A percentile compares a stretch with the other conserved stretches of the same genome.
These are phyloP conservation scores for Obelidium mucronatum DNA, from an alignment of 192 early-diverging fungal species.

Conservation along the genomic window DNA sequence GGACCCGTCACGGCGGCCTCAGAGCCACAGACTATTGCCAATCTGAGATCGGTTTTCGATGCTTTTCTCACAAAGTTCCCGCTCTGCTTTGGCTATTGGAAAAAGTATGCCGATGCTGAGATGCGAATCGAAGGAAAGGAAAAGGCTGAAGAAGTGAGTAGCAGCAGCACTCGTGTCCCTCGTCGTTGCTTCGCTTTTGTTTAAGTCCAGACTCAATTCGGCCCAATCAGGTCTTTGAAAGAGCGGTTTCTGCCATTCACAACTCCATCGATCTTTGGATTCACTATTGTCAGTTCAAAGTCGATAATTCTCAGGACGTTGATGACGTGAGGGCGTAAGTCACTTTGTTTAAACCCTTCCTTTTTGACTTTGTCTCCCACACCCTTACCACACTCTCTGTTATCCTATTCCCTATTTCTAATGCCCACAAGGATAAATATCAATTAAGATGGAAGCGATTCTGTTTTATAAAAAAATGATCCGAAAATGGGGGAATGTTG, in stretches of 20 bases:
- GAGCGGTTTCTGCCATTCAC: conserved; percentile 70
- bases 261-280: conserved; percentile 79
- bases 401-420: no score
- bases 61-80: conserved; percentile 74
- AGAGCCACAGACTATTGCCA: conserved; percentile 52
- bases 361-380: conserved; percentile 38
- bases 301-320: conserved; percentile 62
- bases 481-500: no score
- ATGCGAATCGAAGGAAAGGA: conserved; percentile 57
- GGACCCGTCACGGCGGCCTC: conserved; percentile 61
- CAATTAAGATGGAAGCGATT: no score
- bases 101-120: conserved; percentile 76
- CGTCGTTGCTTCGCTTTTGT: neutral
- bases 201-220: neutral
- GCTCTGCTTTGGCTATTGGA: conserved; percentile 83
- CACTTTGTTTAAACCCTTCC: conserved; percentile 18
- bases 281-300: conserved; percentile 72
- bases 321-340: conserved; percentile 68
- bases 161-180: neutral
- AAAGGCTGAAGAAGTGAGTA: conserved; percentile 66
- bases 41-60: conserved; percentile 67
- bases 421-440: no score
- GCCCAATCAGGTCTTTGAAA: conserved; percentile 68
- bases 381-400: no score
- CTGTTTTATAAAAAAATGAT: no score